A percentile compares a stretch with the other conserved stretches of the same genome.
Evolutionary conservation across 108 stramenopile species (phyloP).

Genomic region (Thalassiosira profunda): DNA sequence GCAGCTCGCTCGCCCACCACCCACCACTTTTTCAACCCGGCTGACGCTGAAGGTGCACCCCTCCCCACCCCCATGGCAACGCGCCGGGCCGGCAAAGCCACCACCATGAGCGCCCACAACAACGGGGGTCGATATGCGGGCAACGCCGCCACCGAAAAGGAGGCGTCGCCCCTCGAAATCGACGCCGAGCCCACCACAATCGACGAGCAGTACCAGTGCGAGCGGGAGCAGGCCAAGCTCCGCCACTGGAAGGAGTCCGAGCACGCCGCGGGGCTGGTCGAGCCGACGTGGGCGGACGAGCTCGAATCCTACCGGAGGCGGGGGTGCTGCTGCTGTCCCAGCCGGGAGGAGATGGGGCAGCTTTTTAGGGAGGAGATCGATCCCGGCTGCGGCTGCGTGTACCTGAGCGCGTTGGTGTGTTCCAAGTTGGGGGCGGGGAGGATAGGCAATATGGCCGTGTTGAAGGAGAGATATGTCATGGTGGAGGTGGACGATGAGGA

Average conservation of each 20-base stretch:
- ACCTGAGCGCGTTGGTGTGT: slow-evolving; percentile 72
- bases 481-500: slow-evolving; percentile 71
- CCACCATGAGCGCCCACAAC: background rate
- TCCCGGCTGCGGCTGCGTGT: slow-evolving; percentile 66
- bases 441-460: slow-evolving; percentile 90
- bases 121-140: background rate
- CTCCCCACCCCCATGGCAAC: no score
- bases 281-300: slow-evolving; percentile 81
- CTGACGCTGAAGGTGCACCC: no score
- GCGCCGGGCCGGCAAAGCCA: no score
- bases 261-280: slow-evolving; percentile 79
- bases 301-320: slow-evolving; percentile 15
- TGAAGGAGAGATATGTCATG: slow-evolving; percentile 71
- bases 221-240: slow-evolving; percentile 35
- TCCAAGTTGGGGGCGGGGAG: slow-evolving; percentile 68
- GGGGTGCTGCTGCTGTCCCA: slow-evolving; percentile 23
- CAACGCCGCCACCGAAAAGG: background rate
- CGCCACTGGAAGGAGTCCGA: slow-evolving; percentile 78
- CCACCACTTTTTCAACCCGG: no score
- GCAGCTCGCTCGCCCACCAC: no score
- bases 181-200: slow-evolving; percentile 25
- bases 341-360: slow-evolving; percentile 13
- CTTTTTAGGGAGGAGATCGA: slow-evolving; percentile 57
- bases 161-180: slow-evolving; percentile 10
- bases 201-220: slow-evolving; percentile 52